phyloP scores from a whole-genome alignment of 2,329 filamentous ascomycete genomes.

The Pyrenophora teres region DNA sequence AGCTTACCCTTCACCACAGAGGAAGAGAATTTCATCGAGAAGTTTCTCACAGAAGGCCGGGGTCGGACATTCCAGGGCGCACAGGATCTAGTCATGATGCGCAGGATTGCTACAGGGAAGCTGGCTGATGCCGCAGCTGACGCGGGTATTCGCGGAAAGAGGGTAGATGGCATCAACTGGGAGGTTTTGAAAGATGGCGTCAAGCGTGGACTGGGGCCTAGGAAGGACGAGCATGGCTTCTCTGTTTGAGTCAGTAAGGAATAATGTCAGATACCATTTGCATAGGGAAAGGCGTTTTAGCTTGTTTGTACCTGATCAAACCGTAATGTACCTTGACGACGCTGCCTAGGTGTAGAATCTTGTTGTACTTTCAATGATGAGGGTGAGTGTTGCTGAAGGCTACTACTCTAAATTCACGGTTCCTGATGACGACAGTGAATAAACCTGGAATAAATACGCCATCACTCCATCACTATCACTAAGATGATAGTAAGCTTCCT shows the following conservation, averaged over 20 bases:
- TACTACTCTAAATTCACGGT: no score
- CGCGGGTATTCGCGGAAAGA: slow-evolving; percentile 46
- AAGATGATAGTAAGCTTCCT: no score
- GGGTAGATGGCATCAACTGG: slow-evolving; percentile 59
- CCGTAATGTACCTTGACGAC: no score
- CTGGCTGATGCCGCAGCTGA: slow-evolving; percentile 52
- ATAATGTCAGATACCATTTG: no score
- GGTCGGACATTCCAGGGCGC: slow-evolving; percentile 68
- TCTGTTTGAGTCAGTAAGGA: slow-evolving; percentile 8
- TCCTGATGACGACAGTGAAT: no score
- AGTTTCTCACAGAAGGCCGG: slow-evolving; percentile 67
- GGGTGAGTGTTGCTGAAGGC: no score
- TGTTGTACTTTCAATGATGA: no score
- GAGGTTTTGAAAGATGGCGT: slow-evolving; percentile 49
- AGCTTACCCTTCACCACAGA: slow-evolving; percentile 71
- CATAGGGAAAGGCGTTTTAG: no score
- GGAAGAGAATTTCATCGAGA: slow-evolving; percentile 77
- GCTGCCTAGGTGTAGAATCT: no score
- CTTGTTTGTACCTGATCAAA: no score
- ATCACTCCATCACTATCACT: no score
- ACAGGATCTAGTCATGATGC: slow-evolving; percentile 75
- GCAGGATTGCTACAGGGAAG: slow-evolving; percentile 70
- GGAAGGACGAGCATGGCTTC: slow-evolving; percentile 33
- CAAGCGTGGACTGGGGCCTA: slow-evolving; percentile 42
- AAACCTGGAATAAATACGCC: no score